These are phyloP conservation scores for Pyrenula aspistea DNA, from an alignment of 495 filamentous ascomycete genomes.

Conservation along the genomic window DNA sequence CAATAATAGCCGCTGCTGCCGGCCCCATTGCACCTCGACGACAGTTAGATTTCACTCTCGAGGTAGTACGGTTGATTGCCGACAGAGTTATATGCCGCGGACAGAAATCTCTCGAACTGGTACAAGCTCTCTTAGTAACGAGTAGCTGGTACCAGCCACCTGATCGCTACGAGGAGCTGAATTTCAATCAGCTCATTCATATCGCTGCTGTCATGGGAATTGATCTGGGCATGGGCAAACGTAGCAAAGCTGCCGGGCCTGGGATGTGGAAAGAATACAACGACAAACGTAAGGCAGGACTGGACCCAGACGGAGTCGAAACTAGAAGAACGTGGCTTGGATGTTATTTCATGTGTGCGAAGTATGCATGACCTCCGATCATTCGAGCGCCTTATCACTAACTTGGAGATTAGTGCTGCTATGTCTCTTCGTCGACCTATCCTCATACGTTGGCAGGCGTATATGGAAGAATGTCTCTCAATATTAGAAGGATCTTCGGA, in stretches of 20 bases:
- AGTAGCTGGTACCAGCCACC: slow-evolving; percentile 78
- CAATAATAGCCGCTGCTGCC: slow-evolving; percentile 60
- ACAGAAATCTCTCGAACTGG: slow-evolving; percentile 75
- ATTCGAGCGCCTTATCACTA: not conserved
- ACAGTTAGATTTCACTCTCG: slow-evolving; percentile 50
- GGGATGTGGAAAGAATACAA: slow-evolving; percentile 21
- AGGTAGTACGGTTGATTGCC: slow-evolving; percentile 61
- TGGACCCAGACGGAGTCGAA: slow-evolving; percentile 58
- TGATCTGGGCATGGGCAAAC: slow-evolving; percentile 69
- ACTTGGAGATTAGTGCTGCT: slow-evolving; percentile 40
- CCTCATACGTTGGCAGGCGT: slow-evolving; percentile 67
- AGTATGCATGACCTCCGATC: slow-evolving; percentile 20
- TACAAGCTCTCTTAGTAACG: slow-evolving; percentile 65
- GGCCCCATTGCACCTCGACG: slow-evolving; percentile 45
- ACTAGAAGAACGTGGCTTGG: slow-evolving; percentile 65
- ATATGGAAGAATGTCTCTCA: slow-evolving; percentile 76
- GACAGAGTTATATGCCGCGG: slow-evolving; percentile 63
- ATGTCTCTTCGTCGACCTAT: slow-evolving; percentile 75
- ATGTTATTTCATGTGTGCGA: slow-evolving; percentile 65
- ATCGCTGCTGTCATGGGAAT: slow-evolving; percentile 76
- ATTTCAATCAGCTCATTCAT: slow-evolving; percentile 82
- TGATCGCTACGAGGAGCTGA: slow-evolving; percentile 73
- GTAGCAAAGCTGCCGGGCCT: slow-evolving; percentile 10
- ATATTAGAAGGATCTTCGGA: slow-evolving; percentile 61
- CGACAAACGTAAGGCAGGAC: slow-evolving; percentile 27